These are phyloP conservation scores for Panellus pusillus DNA, from an alignment of 768 basidiomycete genomes.

Conservation along the genomic window DNA sequence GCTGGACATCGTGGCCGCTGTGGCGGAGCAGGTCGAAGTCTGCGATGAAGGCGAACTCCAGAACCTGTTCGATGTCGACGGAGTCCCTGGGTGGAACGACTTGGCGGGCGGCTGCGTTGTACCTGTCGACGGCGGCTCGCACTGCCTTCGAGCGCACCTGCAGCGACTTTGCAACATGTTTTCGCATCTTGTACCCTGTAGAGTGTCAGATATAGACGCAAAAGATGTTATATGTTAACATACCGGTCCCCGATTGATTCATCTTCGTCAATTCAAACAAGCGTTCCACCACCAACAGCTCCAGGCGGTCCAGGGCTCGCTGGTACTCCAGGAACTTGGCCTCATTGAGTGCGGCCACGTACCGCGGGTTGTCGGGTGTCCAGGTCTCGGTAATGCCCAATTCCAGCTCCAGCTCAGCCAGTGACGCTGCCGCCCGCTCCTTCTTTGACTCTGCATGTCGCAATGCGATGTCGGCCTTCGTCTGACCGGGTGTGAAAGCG, in stretches of 20 bases:
- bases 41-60: conserved; percentile 4
- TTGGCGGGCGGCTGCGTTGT: conserved; percentile 14
- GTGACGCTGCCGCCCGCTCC: no score
- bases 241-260: conserved; percentile 16
- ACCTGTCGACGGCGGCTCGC: conserved; percentile 11
- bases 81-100: conserved; percentile 3
- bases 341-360: neutral
- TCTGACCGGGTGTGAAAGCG: no score
- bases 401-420: neutral
- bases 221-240: neutral
- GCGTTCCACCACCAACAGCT: neutral
- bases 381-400: neutral
- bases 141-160: conserved; percentile 21
- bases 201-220: neutral
- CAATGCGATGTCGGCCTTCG: no score
- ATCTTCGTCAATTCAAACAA: conserved; percentile 4
- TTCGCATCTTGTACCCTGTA: conserved; percentile 20
- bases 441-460: no score
- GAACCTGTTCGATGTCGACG: conserved; percentile 24
- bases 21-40: conserved; percentile 23
- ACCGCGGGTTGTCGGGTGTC: neutral
- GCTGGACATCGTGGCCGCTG: conserved; percentile 5
- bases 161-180: conserved; percentile 23
- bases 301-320: neutral
- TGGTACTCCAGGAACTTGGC: neutral